Evolutionary conservation across 768 basidiomycete species (phyloP), one percentile per base, ranked within the genome.

Genomic region (Termitomyces sp.): DNA sequence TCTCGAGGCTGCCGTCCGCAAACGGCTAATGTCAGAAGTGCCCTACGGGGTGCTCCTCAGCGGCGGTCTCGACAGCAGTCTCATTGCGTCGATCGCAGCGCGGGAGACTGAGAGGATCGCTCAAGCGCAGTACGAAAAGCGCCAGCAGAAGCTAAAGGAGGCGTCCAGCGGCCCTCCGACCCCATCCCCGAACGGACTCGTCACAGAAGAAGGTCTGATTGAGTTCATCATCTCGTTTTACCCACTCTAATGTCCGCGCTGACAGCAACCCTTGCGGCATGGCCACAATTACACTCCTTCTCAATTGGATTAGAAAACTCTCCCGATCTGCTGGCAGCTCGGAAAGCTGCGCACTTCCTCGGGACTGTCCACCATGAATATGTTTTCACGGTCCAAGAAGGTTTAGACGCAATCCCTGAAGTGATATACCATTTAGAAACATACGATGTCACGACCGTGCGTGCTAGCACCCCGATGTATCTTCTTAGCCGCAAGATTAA

Each of bases 361-460:
- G 95, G 95, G 28, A 99, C 97, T 1, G 85, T 90, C 1, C 97
- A 99, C 67, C 96, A 98, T 68, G 96, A 97, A 73, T 98, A 94
- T 72, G 90, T 93, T 16, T 99, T 99, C 74, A 98, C 96, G 29
- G 92, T 98, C 5, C 92, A 98, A 72, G 97, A 98, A 71, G 97
- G 97, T 44, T 76, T 99, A 50, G 97, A 99, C 66, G 97, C 97
- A 2, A 86, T 99, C 54, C 92, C 92, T 4, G 97, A 99, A 57
- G 96, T 98, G 59, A 97, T 99, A 62, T 88, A 98, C 72, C 96
- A 98, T 68, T 85, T 99, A 36, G 97, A 99, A 76, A 98, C 97
- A 2, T 98, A 93, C 73, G 97, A 99, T 71, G 97, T 99, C 57
- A 99, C 97, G 29, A 99, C 97, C 39, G 92, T 98, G 50, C 88